Base-by-base conservation (phyloP, 345 rosid genomes). In the Rubroshorea leprosula region DNA sequence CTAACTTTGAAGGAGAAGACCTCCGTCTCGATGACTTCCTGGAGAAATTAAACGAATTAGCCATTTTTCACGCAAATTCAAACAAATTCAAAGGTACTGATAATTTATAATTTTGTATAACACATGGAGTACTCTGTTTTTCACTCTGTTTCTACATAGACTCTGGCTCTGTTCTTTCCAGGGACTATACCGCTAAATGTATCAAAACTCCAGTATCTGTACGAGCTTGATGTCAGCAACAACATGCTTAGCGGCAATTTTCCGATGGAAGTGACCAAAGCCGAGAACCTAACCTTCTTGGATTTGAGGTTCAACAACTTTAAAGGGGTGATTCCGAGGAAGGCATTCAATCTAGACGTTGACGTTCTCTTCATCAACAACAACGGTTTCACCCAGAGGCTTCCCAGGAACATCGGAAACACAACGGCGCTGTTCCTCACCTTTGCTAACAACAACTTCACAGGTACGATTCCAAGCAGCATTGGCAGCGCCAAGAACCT, bases 161-260 rank as follows among this genome's bases (percentile, higher is more conserved):
- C n/a, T n/a, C n/a, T n/a, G n/a, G n/a, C n/a, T n/a, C n/a, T n/a
- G n/a, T n/a, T n/a, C n/a, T 35, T 35, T 35, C 12, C 41, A 35
- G 41, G 41, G 7, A 5, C 31, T 6, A 24, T 76, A 14, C 80
- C 84, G 0, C 0, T 0, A 1, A 2, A 4, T 1, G 45, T 6
- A 29, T 57, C 64, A 8, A 44, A 52, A 13, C 23, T 73, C 25
- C 24, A 44, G 1, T 77, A 4, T 58, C 24, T 81, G 12, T 81
- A 71, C 64, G 90, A 84, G 74, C 61, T 84, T 11, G 90, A 84
- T 25, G 23, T 79, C 7, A 81, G 86, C 74, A 81, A 79, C 83
- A 84, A 84, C 72, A 58, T 73, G 20, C 24, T 57, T 24, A 1
- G 4, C 0, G 80, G 80, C 0, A 45, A 22, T 0, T 84, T 84